These are phyloP conservation scores for Tricholoma terreum DNA, from an alignment of 768 basidiomycete genomes.

Conservation along the genomic window DNA sequence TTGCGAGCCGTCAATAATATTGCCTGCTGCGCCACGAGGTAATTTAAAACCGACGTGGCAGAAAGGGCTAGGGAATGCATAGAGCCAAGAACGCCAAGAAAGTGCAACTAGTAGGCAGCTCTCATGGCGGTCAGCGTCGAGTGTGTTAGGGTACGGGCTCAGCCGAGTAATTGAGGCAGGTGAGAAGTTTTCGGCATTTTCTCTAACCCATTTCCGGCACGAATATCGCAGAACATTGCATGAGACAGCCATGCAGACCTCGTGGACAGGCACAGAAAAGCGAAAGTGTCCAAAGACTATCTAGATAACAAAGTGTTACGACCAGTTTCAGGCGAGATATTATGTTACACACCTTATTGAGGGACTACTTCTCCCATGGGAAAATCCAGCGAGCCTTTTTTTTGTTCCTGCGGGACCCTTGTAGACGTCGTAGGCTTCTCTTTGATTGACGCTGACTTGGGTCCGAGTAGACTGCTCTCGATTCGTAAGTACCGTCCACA, in stretches of 20 bases:
- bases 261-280: background rate
- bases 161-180: background rate
- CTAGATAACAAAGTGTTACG: background rate
- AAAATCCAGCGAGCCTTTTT: too few relatives aligned
- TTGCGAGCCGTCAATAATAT: background rate
- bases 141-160: background rate
- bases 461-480: background rate
- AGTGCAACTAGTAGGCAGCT: background rate
- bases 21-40: background rate
- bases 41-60: slow-evolving; percentile 37
- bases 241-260: background rate
- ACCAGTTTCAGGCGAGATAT: background rate
- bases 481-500: too few relatives aligned
- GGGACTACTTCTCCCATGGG: too few relatives aligned
- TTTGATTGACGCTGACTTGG: too few relatives aligned
- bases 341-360: background rate
- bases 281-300: background rate
- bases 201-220: background rate
- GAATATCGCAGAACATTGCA: background rate
- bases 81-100: background rate
- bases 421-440: too few relatives aligned
- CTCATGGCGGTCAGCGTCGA: background rate
- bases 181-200: background rate
- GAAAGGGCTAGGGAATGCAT: slow-evolving; percentile 24
- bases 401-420: too few relatives aligned